Evolutionary conservation across 2,329 filamentous ascomycete species (phyloP).

Genomic region (Hirsutella minnesotensis): DNA sequence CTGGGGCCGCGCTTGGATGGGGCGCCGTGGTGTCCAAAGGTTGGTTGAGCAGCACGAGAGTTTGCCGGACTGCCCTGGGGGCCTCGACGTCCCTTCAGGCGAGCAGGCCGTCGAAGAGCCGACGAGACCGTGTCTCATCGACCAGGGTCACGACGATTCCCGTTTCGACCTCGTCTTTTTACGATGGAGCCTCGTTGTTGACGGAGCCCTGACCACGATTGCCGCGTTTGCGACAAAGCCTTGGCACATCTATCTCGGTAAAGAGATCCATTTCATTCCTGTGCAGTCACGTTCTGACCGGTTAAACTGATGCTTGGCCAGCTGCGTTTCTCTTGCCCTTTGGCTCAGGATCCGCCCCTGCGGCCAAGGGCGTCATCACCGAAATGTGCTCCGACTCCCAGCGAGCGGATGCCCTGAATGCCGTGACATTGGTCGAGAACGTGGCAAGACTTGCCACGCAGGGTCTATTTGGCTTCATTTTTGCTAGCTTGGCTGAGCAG

Average conservation of each 20-base stretch:
- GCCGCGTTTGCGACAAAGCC: constrained; percentile 48
- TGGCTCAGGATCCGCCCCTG: constrained; percentile 55
- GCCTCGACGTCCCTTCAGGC: not conserved
- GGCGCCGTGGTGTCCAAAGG: too few relatives aligned
- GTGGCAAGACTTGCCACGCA: constrained; percentile 52
- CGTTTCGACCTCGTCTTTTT: constrained; percentile 58
- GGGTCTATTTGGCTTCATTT: constrained; percentile 55
- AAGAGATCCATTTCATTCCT: too few relatives aligned
- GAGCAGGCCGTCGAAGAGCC: not conserved
- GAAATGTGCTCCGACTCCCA: constrained; percentile 54
- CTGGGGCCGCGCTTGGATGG: constrained; percentile 21
- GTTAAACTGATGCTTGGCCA: too few relatives aligned
- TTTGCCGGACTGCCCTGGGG: not conserved
- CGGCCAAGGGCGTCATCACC: constrained; percentile 62
- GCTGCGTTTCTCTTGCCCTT: constrained; percentile 54
- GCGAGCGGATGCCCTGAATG: constrained; percentile 54
- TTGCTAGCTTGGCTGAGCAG: constrained; percentile 47
- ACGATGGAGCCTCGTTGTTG: constrained; percentile 51
- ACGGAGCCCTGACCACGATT: constrained; percentile 51
- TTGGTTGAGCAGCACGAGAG: not conserved
- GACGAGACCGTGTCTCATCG: not conserved
- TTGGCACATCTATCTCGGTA: constrained; percentile 58
- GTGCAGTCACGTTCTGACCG: too few relatives aligned
- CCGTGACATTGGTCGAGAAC: constrained; percentile 59
- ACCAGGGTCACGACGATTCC: constrained; percentile 34